Evolutionary conservation across 805 yeast species (phyloP).

Genomic region (Suhomyces faveliae): DNA sequence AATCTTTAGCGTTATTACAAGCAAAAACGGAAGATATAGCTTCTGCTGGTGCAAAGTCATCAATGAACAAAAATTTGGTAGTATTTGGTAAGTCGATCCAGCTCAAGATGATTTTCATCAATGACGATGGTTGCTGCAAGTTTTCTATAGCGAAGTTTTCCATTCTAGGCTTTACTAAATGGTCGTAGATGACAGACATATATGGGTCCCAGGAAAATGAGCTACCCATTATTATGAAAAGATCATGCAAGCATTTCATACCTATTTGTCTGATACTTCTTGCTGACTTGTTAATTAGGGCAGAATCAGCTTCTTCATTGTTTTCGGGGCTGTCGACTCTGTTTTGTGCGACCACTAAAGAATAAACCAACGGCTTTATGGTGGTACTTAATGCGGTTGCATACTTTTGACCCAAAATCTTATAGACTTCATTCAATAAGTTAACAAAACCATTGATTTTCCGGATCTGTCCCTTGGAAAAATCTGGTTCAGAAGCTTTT

Average conservation of each 20-base stretch:
- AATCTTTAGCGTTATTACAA: constrained; percentile 59
- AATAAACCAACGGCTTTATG: constrained; percentile 56
- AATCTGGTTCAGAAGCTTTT: constrained; percentile 11
- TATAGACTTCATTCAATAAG: constrained; percentile 54
- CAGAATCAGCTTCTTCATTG: constrained; percentile 12
- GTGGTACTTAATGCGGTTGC: constrained; percentile 48
- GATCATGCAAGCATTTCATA: constrained; percentile 56
- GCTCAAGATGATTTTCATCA: constrained; percentile 61
- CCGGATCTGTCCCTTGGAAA: constrained; percentile 37
- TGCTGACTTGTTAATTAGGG: constrained; percentile 43
- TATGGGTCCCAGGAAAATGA: constrained; percentile 54
- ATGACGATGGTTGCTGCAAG: constrained; percentile 76
- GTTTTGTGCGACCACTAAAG: constrained; percentile 53
- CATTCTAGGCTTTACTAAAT: constrained; percentile 65
- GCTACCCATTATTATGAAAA: constrained; percentile 55
- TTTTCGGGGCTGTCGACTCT: constrained; percentile 24
- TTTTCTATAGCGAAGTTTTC: constrained; percentile 70
- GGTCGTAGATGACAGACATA: constrained; percentile 48
- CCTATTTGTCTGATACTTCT: constrained; percentile 65
- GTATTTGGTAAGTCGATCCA: constrained; percentile 49
- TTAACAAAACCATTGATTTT: constrained; percentile 65
- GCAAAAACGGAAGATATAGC: constrained; percentile 57
- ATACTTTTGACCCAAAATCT: constrained; percentile 58
- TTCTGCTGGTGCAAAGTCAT: constrained; percentile 51
- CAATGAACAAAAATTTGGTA: constrained; percentile 51